Evolutionary conservation across 805 yeast species (phyloP), one percentile per base, ranked within the genome.

Genomic region (Alloascoidea hylecoeti): DNA sequence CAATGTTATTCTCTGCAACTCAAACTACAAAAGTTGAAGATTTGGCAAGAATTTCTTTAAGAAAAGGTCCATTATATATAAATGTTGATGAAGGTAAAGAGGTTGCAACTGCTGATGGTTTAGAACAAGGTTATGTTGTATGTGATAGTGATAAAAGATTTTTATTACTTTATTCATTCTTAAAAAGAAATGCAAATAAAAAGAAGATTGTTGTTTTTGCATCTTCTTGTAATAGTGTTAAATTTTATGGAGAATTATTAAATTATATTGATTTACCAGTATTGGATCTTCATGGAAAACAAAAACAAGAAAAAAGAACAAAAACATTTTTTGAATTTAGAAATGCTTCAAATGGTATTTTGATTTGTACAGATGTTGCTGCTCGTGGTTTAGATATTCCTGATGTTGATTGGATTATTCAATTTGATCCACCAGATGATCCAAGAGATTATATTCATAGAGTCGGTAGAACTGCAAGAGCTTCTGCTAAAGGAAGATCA

Each of bases 351-450:
- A 83, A 78, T 54, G 98, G 98, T 36, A 88, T 83, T 34, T 61
- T 92, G 50, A 70, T 92, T 39, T 92, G 97, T 64, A 92, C 99
- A 0, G 98, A 92, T 60, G 98, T 92, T 48, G 99, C 98, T 19
- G 98, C 99, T 16, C 78, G 99, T 70, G 99, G 99, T 16, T 73
- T 92, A 47, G 99, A 92, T 66, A 92, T 92, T 49, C 99, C 99
- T 39, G 79, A 94, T 18, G 98, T 92, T 39, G 98, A 94, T 64
- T 92, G 98, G 98, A 92, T 92, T 53, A 81, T 92, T 46, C 98
- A 92, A 66, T 92, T 85, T 54, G 99, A 92, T 59, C 98, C 98
- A 40, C 98, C 98, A 57, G 98, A 92, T 78, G 98, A 92, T 63
- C 98, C 98, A 61, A 78, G 97, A 64, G 97, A 92, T 62, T 92